Percentiles rank a stretch among this genome's conserved stretches.
Evolutionary conservation across 2,329 filamentous ascomycete genomes (phyloP).

Genomic region (Penicillium freii): DNA sequence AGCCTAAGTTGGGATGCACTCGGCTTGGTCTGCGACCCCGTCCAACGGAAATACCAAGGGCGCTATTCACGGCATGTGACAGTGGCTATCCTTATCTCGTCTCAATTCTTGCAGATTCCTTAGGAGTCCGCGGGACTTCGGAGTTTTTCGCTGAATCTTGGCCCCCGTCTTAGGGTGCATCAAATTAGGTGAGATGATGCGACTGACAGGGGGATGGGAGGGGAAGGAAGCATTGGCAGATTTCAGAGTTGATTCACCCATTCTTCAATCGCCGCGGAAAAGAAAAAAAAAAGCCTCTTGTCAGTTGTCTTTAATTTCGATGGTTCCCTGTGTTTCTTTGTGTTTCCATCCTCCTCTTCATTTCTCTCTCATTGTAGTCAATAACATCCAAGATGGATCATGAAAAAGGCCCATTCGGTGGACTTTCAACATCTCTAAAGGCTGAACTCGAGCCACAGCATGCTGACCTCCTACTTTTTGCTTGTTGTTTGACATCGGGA

Average conservation of each 20-base stretch:
- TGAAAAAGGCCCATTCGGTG: constrained; percentile 1
- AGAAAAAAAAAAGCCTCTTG: background rate
- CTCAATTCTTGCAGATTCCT: background rate
- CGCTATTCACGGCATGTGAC: constrained; percentile 2
- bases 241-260: background rate
- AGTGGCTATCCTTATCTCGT: background rate
- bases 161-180: constrained; percentile 8
- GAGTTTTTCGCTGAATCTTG: background rate
- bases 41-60: background rate
- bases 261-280: background rate
- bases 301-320: background rate
- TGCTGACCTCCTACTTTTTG: constrained; percentile 27
- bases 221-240: background rate
- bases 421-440: constrained; percentile 16
- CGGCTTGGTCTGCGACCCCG: background rate
- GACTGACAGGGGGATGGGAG: background rate
- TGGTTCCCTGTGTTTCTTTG: background rate
- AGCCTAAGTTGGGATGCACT: constrained; percentile 1
- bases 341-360: background rate
- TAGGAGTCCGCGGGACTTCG: background rate
- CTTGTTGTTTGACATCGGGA: constrained; percentile 30
- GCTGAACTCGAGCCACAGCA: constrained; percentile 24
- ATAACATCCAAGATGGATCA: constrained; percentile 2
- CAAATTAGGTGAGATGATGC: background rate
- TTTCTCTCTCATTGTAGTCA: background rate